Evolutionary conservation across 2,329 filamentous ascomycete genomes (phyloP).

Genomic region (Karstenula rhodostoma): DNA sequence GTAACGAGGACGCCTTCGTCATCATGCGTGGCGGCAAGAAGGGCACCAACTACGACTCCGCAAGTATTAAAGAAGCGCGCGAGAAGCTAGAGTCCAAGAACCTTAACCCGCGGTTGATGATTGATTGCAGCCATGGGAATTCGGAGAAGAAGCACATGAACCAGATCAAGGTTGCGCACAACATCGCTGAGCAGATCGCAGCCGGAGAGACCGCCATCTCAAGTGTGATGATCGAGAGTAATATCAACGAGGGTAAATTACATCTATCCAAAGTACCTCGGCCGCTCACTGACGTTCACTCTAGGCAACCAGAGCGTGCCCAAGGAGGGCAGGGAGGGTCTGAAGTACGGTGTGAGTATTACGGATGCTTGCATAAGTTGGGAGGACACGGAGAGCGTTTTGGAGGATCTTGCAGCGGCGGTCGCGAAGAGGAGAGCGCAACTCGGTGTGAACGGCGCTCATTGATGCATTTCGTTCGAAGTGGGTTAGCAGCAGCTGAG

Average conservation of each 20-base stretch:
- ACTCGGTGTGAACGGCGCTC: slow-evolving; percentile 40
- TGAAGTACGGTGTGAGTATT: slow-evolving; percentile 95
- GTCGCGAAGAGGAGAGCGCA: slow-evolving; percentile 75
- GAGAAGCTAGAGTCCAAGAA: slow-evolving; percentile 77
- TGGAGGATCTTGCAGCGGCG: slow-evolving; percentile 79
- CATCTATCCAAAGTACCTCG: not conserved
- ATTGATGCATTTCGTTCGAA: slow-evolving; percentile 27
- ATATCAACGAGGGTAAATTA: slow-evolving; percentile 87
- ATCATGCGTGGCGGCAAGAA: slow-evolving; percentile 92
- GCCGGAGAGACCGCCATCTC: slow-evolving; percentile 87
- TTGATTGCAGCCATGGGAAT: slow-evolving; percentile 98
- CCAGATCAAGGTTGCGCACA: slow-evolving; percentile 89
- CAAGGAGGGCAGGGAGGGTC: slow-evolving; percentile 79
- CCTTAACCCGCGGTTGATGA: slow-evolving; percentile 83
- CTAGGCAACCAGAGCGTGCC: slow-evolving; percentile 89
- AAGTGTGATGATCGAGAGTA: slow-evolving; percentile 98
- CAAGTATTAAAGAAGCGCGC: slow-evolving; percentile 85
- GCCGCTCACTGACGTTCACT: slow-evolving; percentile 19
- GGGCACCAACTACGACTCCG: slow-evolving; percentile 91
- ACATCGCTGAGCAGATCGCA: slow-evolving; percentile 82
- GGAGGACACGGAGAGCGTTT: slow-evolving; percentile 84
- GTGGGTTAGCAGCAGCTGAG: slow-evolving; percentile 16
- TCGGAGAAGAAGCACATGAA: slow-evolving; percentile 96
- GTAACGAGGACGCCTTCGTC: slow-evolving; percentile 97
- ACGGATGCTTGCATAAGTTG: slow-evolving; percentile 97